Conservation (phyloP, 2,329 filamentous ascomycete species). For the Arthroderma uncinatum region DNA sequence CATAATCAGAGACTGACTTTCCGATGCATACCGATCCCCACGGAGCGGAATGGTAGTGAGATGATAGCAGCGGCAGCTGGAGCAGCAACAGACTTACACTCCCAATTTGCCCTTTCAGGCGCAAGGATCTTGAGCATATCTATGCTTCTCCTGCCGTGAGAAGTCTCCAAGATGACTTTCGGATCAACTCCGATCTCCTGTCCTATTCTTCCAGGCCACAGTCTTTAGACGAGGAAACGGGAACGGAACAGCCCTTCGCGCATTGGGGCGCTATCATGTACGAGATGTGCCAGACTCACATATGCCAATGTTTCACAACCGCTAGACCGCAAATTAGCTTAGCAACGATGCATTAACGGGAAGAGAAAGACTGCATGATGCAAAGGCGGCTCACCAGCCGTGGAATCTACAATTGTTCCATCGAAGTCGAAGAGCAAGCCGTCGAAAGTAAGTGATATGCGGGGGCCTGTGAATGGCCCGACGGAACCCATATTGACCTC, state of each 20-base stretch:
- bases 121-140: slow-evolving; percentile 71
- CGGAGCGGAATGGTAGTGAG: not conserved
- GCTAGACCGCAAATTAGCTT: slow-evolving; percentile 36
- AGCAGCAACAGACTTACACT: slow-evolving; percentile 58
- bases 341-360: slow-evolving; percentile 5
- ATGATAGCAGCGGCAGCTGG: too few relatives aligned
- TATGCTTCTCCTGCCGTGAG: slow-evolving; percentile 81
- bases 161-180: slow-evolving; percentile 75
- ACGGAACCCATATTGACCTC: slow-evolving; percentile 13
- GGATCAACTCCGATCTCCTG: slow-evolving; percentile 74
- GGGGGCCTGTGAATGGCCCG: slow-evolving; percentile 30
- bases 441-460: slow-evolving; percentile 31
- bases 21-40: slow-evolving; percentile 8
- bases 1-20: slow-evolving; percentile 6
- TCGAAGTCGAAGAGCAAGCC: slow-evolving; percentile 40
- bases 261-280: not conserved
- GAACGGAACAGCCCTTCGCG: not conserved
- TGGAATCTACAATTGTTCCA: slow-evolving; percentile 39
- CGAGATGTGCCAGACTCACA: slow-evolving; percentile 30
- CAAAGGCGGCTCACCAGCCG: slow-evolving; percentile 27
- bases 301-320: slow-evolving; percentile 55
- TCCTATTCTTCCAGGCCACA: slow-evolving; percentile 38
- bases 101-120: slow-evolving; percentile 80
- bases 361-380: not conserved
- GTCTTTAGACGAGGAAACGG: not conserved